These are phyloP conservation scores for Eragrostis curvula DNA, from an alignment of 176 grass and related monocot genomes.

Conservation along the genomic window DNA sequence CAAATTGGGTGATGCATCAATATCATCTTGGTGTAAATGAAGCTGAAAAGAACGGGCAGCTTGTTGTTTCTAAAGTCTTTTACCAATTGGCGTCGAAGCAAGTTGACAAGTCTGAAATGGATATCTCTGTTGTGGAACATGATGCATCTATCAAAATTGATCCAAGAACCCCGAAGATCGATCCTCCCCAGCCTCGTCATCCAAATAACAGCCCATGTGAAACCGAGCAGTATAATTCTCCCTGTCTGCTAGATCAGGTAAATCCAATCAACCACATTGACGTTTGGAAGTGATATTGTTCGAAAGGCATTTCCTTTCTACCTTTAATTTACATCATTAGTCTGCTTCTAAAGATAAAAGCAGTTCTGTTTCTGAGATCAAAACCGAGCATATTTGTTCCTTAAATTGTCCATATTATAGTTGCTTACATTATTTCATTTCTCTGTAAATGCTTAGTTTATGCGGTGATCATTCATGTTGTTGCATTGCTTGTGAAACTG, in stretches of 20 bases:
- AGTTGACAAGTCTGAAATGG: conserved; percentile 32
- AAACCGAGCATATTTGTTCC: neutral
- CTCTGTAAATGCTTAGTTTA: neutral
- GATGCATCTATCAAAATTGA: conserved; percentile 40
- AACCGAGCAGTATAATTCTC: conserved; percentile 29
- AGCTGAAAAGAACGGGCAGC: conserved; percentile 57
- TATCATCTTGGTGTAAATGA: conserved; percentile 70
- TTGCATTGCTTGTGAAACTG: neutral
- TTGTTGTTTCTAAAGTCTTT: conserved; percentile 79
- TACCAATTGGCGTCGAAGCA: conserved; percentile 45
- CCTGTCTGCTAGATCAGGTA: conserved; percentile 52
- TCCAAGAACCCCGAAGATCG: conserved; percentile 61
- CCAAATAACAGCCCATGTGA: conserved; percentile 36
- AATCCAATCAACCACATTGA: neutral
- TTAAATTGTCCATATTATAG: neutral
- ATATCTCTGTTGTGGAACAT: conserved; percentile 1
- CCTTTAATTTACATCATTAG: neutral
- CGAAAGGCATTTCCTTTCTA: neutral
- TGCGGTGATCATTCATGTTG: neutral
- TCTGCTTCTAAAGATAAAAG: neutral
- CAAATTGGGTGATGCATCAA: conserved; percentile 81
- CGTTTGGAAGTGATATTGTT: neutral
- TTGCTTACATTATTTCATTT: neutral
- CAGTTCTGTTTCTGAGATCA: neutral
- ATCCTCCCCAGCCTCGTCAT: conserved; percentile 49